phyloP scores from a whole-genome alignment of 164 flowering plant genomes.

The Warburgia ugandensis region DNA sequence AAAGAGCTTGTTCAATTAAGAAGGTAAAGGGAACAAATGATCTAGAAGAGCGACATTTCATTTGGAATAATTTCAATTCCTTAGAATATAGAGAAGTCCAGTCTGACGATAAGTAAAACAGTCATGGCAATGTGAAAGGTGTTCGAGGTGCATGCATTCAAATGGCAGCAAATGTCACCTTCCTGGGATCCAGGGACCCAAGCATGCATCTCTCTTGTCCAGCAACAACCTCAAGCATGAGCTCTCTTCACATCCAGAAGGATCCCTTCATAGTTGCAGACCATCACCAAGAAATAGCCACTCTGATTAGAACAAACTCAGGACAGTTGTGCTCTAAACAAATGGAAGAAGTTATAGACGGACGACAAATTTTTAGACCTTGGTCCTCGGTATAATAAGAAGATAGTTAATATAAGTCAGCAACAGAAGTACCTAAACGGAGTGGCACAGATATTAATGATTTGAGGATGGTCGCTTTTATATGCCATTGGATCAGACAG shows the following conservation, averaged over 20 bases:
- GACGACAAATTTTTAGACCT: too few relatives aligned
- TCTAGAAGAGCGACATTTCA: background rate
- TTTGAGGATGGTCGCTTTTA: conserved; percentile 62
- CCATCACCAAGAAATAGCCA: background rate
- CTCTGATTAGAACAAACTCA: background rate
- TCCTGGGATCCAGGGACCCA: conserved; percentile 98
- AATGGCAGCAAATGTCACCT: conserved; percentile 37
- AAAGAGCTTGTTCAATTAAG: background rate
- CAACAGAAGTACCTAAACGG: conserved; percentile 97
- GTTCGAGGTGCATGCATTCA: background rate
- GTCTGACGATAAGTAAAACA: background rate
- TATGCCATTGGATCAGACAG: conserved; percentile 82
- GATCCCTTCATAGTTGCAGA: conserved; percentile 44
- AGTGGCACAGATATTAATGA: conserved; percentile 67
- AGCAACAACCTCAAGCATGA: conserved; percentile 74
- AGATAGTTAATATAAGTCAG: too few relatives aligned
- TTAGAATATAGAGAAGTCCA: background rate
- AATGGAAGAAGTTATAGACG: too few relatives aligned
- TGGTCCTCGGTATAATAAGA: too few relatives aligned
- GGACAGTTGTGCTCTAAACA: too few relatives aligned
- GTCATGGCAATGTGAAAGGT: background rate
- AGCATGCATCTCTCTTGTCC: conserved; percentile 94
- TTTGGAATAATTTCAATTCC: background rate
- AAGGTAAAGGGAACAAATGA: background rate
- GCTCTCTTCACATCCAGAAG: conserved; percentile 78